A percentile compares a stretch with the other conserved stretches of the same genome.
Conservation (phyloP, 2,329 filamentous ascomycete species). For the Neocucurbitaria cava region DNA sequence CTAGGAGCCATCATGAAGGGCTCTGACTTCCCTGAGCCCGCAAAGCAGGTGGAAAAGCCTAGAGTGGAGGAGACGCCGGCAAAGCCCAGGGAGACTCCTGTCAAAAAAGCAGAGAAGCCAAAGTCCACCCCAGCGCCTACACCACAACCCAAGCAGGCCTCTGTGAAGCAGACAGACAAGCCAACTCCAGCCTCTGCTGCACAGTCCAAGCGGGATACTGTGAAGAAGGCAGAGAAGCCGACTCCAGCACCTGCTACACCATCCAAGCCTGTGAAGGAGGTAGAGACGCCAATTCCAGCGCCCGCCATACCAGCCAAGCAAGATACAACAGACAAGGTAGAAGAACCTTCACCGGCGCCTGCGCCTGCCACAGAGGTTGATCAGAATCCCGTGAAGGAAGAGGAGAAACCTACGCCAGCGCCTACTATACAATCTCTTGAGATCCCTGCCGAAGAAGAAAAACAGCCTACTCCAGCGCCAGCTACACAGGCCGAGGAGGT, state of each 20-base stretch:
- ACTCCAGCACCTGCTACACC: not conserved
- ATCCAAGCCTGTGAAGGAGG: not conserved
- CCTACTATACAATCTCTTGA: too few species aligned
- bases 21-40: slow-evolving; percentile 42
- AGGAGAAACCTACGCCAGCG: too few species aligned
- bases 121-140: not conserved
- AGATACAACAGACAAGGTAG: not conserved
- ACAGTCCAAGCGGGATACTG: not conserved
- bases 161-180: not conserved
- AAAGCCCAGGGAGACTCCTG: slow-evolving; percentile 4
- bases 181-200: not conserved
- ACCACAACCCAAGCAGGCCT: not conserved
- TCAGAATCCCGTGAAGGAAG: slow-evolving; percentile 1
- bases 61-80: slow-evolving; percentile 6
- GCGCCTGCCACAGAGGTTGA: not conserved
- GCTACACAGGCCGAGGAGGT: slow-evolving; percentile 4
- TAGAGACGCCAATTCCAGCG: too few species aligned
- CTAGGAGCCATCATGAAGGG: slow-evolving; percentile 46
- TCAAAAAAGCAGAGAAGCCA: not conserved
- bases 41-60: slow-evolving; percentile 10
- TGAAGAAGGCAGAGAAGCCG: not conserved
- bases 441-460: too few species aligned
- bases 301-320: too few species aligned
- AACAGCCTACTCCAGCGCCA: slow-evolving; percentile 3
- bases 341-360: not conserved